Base-by-base conservation (phyloP, 176 grass and related monocot genomes). In the Secale cereale region DNA sequence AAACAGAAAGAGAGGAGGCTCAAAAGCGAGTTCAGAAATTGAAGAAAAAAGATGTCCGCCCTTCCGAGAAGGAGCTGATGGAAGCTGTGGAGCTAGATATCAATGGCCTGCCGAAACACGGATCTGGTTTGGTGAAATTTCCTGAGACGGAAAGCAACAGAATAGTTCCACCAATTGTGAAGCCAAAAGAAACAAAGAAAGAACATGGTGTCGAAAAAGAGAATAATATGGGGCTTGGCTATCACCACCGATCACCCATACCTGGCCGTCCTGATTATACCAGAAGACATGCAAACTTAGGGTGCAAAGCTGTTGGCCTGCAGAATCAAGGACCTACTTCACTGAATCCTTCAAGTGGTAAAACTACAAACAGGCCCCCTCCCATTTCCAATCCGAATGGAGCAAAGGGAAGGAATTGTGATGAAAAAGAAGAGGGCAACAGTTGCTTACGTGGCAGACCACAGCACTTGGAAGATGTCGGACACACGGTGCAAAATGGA, bases 41-140 rank as follows among this genome's bases (percentile, higher is more conserved):
- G 69, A 74, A 35, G 45, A 83, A 72, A 67, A 90, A 78, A 63
- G 66, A 74, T 56, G 4, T 0, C 15, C 54, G 56, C 10, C 85
- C 81, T 74, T 77, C 43, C 0, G 69, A 81, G 77, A 80, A 75
- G 56, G 81, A 75, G 30, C 59, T 88, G 60, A 77, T 90, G 81
- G 88, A 83, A 70, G 85, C 78, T 73, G 87, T 90, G 8, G 74
- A 89, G 84, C 79, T 91, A 77, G 89, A 91, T 56, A 86, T 88
- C 19, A 62, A 87, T 77, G 87, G 92, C 52, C 35, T 87, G 35
- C 90, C 88, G 15, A 98, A 92, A 83, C 76, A 79, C 52, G 59
- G 63, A 73, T 32, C 83, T 50, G 37, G 61, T 79, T 82, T 67
- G 70, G 59, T 78, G 20, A 90, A 87, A 79, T 75, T 78, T 87